Conservation (phyloP, 2,329 filamentous ascomycete species). For the Stachybotrys echinatus region DNA sequence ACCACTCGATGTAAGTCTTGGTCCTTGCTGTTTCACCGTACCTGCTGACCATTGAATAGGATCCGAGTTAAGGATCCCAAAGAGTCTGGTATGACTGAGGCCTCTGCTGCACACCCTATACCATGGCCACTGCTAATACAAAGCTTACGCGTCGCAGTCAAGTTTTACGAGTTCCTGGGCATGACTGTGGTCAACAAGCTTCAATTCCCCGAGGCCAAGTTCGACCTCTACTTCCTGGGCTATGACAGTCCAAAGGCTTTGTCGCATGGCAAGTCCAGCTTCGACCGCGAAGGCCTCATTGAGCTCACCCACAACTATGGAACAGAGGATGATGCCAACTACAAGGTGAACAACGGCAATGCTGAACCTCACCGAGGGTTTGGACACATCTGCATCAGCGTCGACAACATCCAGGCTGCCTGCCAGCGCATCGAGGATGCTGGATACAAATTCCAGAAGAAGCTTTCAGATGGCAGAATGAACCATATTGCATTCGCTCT, state of each 20-base stretch:
- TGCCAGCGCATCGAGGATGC: conserved; percentile 86
- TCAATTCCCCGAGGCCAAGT: conserved; percentile 80
- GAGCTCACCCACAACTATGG: conserved; percentile 85
- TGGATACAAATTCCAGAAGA: conserved; percentile 94
- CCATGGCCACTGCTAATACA: conserved; percentile 11
- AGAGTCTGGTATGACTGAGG: conserved; percentile 59
- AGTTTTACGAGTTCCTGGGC: conserved; percentile 92
- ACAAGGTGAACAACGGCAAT: conserved; percentile 83
- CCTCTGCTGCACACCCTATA: not conserved
- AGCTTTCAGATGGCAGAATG: conserved; percentile 83
- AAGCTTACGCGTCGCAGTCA: conserved; percentile 45
- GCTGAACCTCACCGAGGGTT: conserved; percentile 79
- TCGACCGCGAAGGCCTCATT: conserved; percentile 83
- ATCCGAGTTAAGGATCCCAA: conserved; percentile 93
- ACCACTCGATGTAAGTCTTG: conserved; percentile 72
- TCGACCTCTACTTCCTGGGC: conserved; percentile 91
- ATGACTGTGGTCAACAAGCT: conserved; percentile 79
- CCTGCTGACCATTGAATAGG: conserved; percentile 42
- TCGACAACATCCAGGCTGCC: conserved; percentile 81
- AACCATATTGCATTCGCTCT: conserved; percentile 83
- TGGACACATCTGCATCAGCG: conserved; percentile 79
- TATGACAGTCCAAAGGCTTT: conserved; percentile 73
- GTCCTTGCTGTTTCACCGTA: not conserved
- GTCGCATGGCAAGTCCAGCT: conserved; percentile 65
- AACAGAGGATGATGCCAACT: conserved; percentile 78